Evolutionary conservation across 2,329 filamentous ascomycete genomes (phyloP).

Genomic region (Xenosphaeropsis pyriputrescens): DNA sequence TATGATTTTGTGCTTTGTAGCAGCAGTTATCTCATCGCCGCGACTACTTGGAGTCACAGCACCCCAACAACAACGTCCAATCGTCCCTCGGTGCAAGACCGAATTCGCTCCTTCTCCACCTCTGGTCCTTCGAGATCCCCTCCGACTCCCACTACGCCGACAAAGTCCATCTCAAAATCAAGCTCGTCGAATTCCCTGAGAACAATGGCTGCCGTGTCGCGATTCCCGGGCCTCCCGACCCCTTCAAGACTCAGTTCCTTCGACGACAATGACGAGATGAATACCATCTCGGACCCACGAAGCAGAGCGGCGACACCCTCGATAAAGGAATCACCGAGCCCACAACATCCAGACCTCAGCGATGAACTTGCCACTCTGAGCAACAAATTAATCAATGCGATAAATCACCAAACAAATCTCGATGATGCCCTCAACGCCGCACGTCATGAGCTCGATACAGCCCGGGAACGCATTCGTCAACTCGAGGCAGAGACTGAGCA

Average conservation of each 20-base stretch:
- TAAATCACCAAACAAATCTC: conserved; percentile 86
- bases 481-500: conserved; percentile 49
- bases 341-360: conserved; percentile 39
- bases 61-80: background rate
- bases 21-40: too few species aligned
- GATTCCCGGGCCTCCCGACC: conserved; percentile 9
- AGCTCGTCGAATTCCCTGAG: conserved; percentile 22
- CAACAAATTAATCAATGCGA: conserved; percentile 91
- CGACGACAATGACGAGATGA: conserved; percentile 43
- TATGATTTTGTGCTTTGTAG: too few species aligned
- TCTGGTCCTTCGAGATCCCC: conserved; percentile 16
- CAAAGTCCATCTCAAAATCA: conserved; percentile 18
- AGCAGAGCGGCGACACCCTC: conserved; percentile 34
- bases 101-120: conserved; percentile 27
- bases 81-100: background rate
- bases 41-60: too few species aligned
- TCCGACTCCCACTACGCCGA: conserved; percentile 22
- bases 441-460: conserved; percentile 66
- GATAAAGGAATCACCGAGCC: conserved; percentile 18
- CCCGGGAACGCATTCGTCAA: conserved; percentile 49
- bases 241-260: conserved; percentile 20
- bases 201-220: conserved; percentile 20
- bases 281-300: conserved; percentile 53
- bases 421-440: conserved; percentile 78
- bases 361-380: conserved; percentile 79